Conservation (phyloP, 352 stramenopile species). For the Pythium brachiatum region DNA sequence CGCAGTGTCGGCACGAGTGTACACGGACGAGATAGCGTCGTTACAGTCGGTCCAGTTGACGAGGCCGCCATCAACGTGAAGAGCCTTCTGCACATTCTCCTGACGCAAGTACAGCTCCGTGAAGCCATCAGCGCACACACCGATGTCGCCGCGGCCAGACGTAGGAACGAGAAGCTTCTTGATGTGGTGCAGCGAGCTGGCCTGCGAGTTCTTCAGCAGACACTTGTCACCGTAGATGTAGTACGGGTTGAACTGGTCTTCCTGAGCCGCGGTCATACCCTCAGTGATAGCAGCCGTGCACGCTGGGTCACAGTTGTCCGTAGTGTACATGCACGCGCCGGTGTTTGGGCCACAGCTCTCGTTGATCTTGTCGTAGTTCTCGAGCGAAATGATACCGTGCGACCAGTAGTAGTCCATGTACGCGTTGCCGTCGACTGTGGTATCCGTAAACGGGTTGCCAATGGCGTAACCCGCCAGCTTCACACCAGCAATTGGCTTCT, state of each 20-base stretch:
- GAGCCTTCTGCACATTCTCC: constrained; percentile 50
- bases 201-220: constrained; percentile 58
- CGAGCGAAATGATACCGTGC: constrained; percentile 78
- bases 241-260: constrained; percentile 66
- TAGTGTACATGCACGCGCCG: constrained; percentile 57
- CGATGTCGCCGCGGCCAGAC: constrained; percentile 49
- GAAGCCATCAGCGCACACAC: constrained; percentile 61
- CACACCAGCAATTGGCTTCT: constrained; percentile 55
- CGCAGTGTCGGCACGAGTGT: constrained; percentile 54
- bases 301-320: constrained; percentile 34
- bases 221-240: constrained; percentile 85
- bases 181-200: constrained; percentile 39
- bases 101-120: constrained; percentile 68
- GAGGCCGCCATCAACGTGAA: constrained; percentile 45
- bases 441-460: constrained; percentile 57
- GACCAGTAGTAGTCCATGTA: constrained; percentile 89
- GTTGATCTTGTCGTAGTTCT: constrained; percentile 68
- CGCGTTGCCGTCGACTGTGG: constrained; percentile 34
- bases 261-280: constrained; percentile 39
- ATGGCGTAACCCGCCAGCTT: constrained; percentile 78
- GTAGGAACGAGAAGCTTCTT: constrained; percentile 26
- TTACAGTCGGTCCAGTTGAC: constrained; percentile 68
- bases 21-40: constrained; percentile 49
- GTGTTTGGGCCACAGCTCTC: constrained; percentile 52
- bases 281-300: constrained; percentile 55